Evolutionary conservation across 495 filamentous ascomycete species (phyloP).

Genomic region (Neurospora tetrasperma): DNA sequence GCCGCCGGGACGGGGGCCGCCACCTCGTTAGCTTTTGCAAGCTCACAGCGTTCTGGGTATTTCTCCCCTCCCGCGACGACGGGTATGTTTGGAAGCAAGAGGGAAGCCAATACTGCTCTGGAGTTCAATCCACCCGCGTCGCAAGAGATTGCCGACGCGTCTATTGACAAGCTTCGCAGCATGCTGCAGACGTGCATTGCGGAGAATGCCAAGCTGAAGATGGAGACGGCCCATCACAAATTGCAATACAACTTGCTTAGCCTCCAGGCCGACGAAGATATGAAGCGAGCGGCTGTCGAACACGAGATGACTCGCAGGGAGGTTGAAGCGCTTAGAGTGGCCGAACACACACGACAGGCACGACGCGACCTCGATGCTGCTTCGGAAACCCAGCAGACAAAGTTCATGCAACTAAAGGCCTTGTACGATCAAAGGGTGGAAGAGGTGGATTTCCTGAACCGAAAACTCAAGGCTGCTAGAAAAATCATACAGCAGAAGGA

Average conservation of each 20-base stretch:
- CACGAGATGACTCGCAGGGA: slow-evolving; percentile 87
- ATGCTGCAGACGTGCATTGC: slow-evolving; percentile 43
- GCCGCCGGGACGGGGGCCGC: slow-evolving; percentile 20
- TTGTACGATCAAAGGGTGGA: slow-evolving; percentile 50
- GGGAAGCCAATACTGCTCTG: slow-evolving; percentile 38
- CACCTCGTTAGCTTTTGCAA: slow-evolving; percentile 33
- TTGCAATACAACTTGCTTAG: slow-evolving; percentile 79
- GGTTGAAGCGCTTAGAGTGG: slow-evolving; percentile 71
- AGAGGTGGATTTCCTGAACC: slow-evolving; percentile 52
- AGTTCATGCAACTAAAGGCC: slow-evolving; percentile 36
- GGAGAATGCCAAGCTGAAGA: slow-evolving; percentile 55
- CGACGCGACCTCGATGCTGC: slow-evolving; percentile 31
- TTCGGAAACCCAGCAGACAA: slow-evolving; percentile 32
- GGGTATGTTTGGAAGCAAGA: slow-evolving; percentile 35
- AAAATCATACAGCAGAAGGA: slow-evolving; percentile 58
- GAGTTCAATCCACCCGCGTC: slow-evolving; percentile 48
- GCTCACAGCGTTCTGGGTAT: slow-evolving; percentile 32
- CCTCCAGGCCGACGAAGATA: slow-evolving; percentile 76
- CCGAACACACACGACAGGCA: slow-evolving; percentile 40
- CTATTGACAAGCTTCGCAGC: slow-evolving; percentile 45
- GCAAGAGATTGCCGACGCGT: slow-evolving; percentile 54
- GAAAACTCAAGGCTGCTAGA: slow-evolving; percentile 60
- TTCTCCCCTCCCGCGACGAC: slow-evolving; percentile 48
- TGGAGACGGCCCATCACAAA: slow-evolving; percentile 83
- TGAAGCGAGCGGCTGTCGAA: slow-evolving; percentile 83